phyloP scores from a whole-genome alignment of 768 basidiomycete genomes.

The Pleurotus pulmonarius region DNA sequence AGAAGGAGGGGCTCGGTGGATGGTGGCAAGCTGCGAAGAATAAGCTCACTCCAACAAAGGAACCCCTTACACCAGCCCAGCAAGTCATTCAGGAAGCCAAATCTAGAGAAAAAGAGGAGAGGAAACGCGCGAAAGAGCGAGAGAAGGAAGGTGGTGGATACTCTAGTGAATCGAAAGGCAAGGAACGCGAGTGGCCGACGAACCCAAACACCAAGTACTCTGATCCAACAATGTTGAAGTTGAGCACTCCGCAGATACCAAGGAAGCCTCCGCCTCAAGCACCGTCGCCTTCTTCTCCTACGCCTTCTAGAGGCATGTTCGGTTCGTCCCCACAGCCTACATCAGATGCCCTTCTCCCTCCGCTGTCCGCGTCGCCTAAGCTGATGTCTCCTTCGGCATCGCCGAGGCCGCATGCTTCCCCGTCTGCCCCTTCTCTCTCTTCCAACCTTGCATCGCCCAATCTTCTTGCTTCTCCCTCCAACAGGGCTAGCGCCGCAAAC shows the following conservation, averaged over 20 bases:
- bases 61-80: slow-evolving; percentile 78
- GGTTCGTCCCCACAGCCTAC: not conserved
- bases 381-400: slow-evolving; percentile 55
- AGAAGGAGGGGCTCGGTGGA: slow-evolving; percentile 50
- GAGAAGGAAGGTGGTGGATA: slow-evolving; percentile 54
- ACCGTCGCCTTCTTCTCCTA: slow-evolving; percentile 60
- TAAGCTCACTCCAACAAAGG: slow-evolving; percentile 75
- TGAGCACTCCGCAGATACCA: slow-evolving; percentile 43
- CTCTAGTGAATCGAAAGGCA: slow-evolving; percentile 40
- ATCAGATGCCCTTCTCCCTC: slow-evolving; percentile 21
- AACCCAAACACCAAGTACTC: slow-evolving; percentile 45
- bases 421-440: slow-evolving; percentile 35
- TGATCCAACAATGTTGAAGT: slow-evolving; percentile 57
- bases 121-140: slow-evolving; percentile 43
- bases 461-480: not conserved
- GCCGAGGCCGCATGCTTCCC: slow-evolving; percentile 36
- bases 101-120: slow-evolving; percentile 54
- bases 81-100: slow-evolving; percentile 77
- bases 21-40: slow-evolving; percentile 82
- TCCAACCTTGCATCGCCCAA: slow-evolving; percentile 53
- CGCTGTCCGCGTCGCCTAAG: slow-evolving; percentile 41
- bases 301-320: slow-evolving; percentile 39
- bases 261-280: slow-evolving; percentile 45
- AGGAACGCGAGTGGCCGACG: slow-evolving; percentile 52
- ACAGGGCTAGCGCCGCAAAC: slow-evolving; percentile 1